These are phyloP conservation scores for Trametes elegans DNA, from an alignment of 768 basidiomycete genomes.

Conservation along the genomic window DNA sequence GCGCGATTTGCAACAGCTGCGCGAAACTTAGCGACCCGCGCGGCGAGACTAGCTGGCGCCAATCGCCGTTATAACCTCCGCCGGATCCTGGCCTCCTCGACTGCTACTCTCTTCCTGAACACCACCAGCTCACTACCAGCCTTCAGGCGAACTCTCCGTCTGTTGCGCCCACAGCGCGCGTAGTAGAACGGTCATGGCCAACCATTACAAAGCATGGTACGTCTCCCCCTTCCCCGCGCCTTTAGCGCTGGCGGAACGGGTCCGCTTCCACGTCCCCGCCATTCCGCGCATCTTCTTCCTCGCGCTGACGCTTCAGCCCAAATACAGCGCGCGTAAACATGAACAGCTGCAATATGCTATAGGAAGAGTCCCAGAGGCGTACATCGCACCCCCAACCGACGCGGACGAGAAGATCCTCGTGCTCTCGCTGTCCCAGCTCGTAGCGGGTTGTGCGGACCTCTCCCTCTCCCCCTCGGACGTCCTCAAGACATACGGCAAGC, in stretches of 20 bases:
- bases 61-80: conserved; percentile 15
- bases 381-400: conserved; percentile 32
- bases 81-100: conserved; percentile 2
- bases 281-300: neutral
- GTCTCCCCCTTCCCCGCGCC: neutral
- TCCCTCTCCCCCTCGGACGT: conserved; percentile 31
- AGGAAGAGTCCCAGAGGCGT: conserved; percentile 29
- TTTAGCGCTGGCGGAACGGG: neutral
- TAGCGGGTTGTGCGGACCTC: conserved; percentile 30
- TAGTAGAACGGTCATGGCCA: too few species aligned
- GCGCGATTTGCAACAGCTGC: too few species aligned
- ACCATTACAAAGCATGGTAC: conserved; percentile 19
- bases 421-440: conserved; percentile 37
- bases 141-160: neutral
- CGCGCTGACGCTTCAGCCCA: neutral
- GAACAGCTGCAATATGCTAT: conserved; percentile 31
- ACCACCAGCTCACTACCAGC: neutral
- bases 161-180: too few species aligned
- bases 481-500: conserved; percentile 41
- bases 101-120: conserved; percentile 1
- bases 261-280: conserved; percentile 1
- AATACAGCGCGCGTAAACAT: conserved; percentile 34
- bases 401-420: conserved; percentile 36
- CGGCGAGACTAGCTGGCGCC: conserved; percentile 11
- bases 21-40: neutral